These are phyloP conservation scores for Microsporum ferrugineum DNA, from an alignment of 2,329 filamentous ascomycete species.

Conservation along the genomic window DNA sequence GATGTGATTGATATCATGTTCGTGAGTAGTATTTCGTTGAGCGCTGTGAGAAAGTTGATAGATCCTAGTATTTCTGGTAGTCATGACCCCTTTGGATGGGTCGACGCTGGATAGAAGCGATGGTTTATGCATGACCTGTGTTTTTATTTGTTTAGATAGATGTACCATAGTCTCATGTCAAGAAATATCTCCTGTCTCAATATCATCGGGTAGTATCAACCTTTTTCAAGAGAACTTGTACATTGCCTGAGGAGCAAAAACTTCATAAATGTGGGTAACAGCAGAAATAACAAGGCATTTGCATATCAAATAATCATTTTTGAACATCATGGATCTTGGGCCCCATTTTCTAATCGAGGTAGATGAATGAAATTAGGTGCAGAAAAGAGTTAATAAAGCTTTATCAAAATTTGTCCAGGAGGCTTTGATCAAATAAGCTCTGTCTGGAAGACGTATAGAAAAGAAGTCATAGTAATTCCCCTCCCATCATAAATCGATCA, in stretches of 20 bases:
- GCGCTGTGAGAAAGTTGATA: background rate
- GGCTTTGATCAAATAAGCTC: background rate
- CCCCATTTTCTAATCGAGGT: background rate
- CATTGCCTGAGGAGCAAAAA: background rate
- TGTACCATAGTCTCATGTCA: background rate
- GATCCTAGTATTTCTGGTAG: background rate
- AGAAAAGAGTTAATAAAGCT: background rate
- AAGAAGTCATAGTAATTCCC: background rate
- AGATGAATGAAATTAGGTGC: background rate
- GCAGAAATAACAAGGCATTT: background rate
- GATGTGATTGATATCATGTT: constrained; percentile 43
- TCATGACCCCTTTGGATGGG: background rate
- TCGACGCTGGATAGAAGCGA: background rate
- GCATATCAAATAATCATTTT: background rate
- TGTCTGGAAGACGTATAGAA: background rate
- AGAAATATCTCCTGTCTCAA: background rate
- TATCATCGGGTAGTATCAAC: background rate
- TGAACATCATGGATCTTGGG: background rate
- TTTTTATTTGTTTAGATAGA: background rate
- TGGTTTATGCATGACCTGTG: background rate
- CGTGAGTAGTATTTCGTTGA: background rate
- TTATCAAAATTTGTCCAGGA: background rate
- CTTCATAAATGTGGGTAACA: background rate
- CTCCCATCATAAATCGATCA: background rate
- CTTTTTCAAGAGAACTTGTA: background rate